Evolutionary conservation across 352 stramenopile genomes (phyloP).

Genomic region (Elongisporangium undulatum): DNA sequence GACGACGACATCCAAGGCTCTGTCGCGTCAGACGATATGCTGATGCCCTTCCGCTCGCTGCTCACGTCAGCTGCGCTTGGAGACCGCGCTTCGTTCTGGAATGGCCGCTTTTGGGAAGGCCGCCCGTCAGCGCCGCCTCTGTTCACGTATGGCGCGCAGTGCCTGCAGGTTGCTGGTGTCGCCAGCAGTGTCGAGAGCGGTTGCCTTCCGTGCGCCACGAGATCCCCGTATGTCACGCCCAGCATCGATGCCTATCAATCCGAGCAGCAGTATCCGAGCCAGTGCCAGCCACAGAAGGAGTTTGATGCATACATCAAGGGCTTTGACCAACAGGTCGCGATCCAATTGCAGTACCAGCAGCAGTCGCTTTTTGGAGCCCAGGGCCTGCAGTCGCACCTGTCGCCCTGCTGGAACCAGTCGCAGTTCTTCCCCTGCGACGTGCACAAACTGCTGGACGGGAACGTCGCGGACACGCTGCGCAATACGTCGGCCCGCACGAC

Average conservation of each 20-base stretch:
- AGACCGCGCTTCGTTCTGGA: constrained; percentile 77
- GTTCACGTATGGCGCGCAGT: constrained; percentile 74
- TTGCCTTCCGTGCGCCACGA: constrained; percentile 56
- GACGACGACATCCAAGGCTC: constrained; percentile 39
- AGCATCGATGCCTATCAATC: constrained; percentile 42
- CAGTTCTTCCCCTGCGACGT: constrained; percentile 81
- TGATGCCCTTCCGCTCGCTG: constrained; percentile 41
- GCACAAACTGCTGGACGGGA: constrained; percentile 64
- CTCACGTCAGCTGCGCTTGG: constrained; percentile 34
- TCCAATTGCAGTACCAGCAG: constrained; percentile 77
- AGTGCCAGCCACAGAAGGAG: constrained; percentile 62
- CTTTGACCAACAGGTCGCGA: constrained; percentile 77
- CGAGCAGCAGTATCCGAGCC: constrained; percentile 13
- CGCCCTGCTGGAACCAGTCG: constrained; percentile 77
- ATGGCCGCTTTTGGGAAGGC: constrained; percentile 74
- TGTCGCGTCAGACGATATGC: constrained; percentile 4
- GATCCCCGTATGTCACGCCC: constrained; percentile 48
- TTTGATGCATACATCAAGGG: constrained; percentile 78
- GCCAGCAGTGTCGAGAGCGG: constrained; percentile 19
- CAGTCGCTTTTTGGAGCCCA: constrained; percentile 46
- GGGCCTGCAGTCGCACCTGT: constrained; percentile 71
- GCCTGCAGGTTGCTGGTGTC: constrained; percentile 40
- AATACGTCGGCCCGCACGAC: constrained; percentile 27
- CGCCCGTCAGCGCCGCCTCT: constrained; percentile 49
- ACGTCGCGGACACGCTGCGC: constrained; percentile 42